Conservation (phyloP, 768 basidiomycete genomes). For the Phylloporus rhodoxanthus region DNA sequence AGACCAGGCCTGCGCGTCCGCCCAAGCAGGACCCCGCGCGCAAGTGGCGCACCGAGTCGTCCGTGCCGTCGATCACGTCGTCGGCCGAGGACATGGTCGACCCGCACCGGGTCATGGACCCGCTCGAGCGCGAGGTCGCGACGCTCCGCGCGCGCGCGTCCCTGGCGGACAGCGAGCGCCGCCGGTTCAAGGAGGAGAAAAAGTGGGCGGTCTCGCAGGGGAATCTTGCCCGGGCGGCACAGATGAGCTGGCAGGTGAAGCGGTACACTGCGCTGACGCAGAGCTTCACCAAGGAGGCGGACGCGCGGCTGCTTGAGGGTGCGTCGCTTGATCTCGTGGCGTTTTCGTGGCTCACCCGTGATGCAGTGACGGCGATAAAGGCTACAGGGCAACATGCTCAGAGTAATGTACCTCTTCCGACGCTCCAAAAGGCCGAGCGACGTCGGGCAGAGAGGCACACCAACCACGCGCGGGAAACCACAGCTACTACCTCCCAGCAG, state of each 20-base stretch:
- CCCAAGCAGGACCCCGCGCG: slow-evolving; percentile 25
- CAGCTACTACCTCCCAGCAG: slow-evolving; percentile 16
- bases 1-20: slow-evolving; percentile 22
- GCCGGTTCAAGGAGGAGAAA: slow-evolving; percentile 78
- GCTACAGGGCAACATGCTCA: slow-evolving; percentile 16
- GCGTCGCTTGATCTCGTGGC: neutral
- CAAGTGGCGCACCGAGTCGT: slow-evolving; percentile 32
- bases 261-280: slow-evolving; percentile 75
- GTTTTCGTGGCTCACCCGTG: slow-evolving; percentile 5
- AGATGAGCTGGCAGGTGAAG: slow-evolving; percentile 83
- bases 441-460: slow-evolving; percentile 21
- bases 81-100: slow-evolving; percentile 63
- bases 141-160: slow-evolving; percentile 70
- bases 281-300: slow-evolving; percentile 75
- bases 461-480: slow-evolving; percentile 25
- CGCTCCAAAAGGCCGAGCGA: slow-evolving; percentile 22
- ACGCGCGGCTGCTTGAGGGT: slow-evolving; percentile 64
- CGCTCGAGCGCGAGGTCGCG: slow-evolving; percentile 69
- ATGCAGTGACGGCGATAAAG: slow-evolving; percentile 25
- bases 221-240: slow-evolving; percentile 64
- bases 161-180: slow-evolving; percentile 75
- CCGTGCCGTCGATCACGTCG: slow-evolving; percentile 50
- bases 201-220: slow-evolving; percentile 84
- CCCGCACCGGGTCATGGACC: slow-evolving; percentile 51
- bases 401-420: slow-evolving; percentile 9